These are phyloP conservation scores for Rhynchospora tenuis DNA, from an alignment of 176 grass and related monocot species.

Conservation along the genomic window DNA sequence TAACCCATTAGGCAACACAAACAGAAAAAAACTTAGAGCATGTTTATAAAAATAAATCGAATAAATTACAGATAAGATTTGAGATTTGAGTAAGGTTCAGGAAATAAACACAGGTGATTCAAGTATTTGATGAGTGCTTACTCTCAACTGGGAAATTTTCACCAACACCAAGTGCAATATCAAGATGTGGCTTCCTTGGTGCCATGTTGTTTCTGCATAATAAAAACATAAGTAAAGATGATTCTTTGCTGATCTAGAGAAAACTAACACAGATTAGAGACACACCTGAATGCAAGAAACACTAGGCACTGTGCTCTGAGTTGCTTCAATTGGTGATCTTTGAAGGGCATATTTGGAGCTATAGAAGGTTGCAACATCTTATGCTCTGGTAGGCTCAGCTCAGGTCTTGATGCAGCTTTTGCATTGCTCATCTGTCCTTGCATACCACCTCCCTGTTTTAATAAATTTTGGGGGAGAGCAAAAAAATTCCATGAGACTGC, in stretches of 20 bases:
- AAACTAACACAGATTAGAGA: slow-evolving; percentile 12
- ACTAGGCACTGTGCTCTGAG: slow-evolving; percentile 98
- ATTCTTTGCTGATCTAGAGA: neutral
- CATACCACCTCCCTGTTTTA: slow-evolving; percentile 51
- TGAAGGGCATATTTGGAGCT: slow-evolving; percentile 51
- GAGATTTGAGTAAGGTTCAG: slow-evolving; percentile 18
- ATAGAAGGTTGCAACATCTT: slow-evolving; percentile 42
- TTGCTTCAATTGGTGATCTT: slow-evolving; percentile 96
- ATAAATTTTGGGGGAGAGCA: neutral
- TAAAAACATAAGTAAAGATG: neutral
- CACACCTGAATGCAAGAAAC: slow-evolving; percentile 96
- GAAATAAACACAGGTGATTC: slow-evolving; percentile 17
- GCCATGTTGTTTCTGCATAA: slow-evolving; percentile 75
- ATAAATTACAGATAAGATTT: slow-evolving; percentile 11
- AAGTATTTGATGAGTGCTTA: slow-evolving; percentile 37
- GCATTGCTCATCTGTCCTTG: slow-evolving; percentile 61
- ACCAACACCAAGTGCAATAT: slow-evolving; percentile 89
- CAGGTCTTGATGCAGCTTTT: slow-evolving; percentile 38
- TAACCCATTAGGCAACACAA: slow-evolving; percentile 38
- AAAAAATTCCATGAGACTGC: neutral
- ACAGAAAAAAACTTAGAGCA: neutral
- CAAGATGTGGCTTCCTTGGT: slow-evolving; percentile 88
- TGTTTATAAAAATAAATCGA: neutral
- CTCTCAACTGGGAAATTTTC: slow-evolving; percentile 50
- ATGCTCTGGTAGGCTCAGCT: slow-evolving; percentile 42